Conservation (phyloP, 768 basidiomycete species). For the Podaxis sp. region DNA sequence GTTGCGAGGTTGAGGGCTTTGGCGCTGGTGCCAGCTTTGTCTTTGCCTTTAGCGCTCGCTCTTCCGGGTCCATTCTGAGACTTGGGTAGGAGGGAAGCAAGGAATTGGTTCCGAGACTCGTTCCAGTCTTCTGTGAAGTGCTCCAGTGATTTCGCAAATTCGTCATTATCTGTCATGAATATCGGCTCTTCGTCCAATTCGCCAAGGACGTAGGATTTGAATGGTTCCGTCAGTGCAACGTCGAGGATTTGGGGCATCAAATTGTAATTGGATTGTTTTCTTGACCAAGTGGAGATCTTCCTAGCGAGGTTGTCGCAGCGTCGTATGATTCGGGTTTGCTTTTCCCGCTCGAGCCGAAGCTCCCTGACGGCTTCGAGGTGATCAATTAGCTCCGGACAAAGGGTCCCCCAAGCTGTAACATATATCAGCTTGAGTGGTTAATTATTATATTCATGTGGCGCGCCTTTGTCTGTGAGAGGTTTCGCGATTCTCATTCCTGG, state of each 20-base stretch:
- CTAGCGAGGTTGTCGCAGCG: neutral
- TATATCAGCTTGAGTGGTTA: neutral
- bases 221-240: constrained; percentile 1
- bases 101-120: constrained; percentile 18
- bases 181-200: neutral
- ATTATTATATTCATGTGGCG: neutral
- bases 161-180: neutral
- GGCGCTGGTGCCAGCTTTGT: neutral
- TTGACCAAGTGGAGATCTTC: neutral
- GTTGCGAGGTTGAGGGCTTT: constrained; percentile 26
- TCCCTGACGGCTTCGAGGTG: constrained; percentile 12
- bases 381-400: constrained; percentile 20
- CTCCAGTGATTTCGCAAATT: constrained; percentile 13
- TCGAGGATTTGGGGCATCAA: constrained; percentile 1
- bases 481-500: constrained; percentile 20
- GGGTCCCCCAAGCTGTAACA: constrained; percentile 24
- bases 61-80: neutral
- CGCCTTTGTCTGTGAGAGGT: constrained; percentile 24
- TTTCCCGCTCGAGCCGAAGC: constrained; percentile 13
- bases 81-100: constrained; percentile 18
- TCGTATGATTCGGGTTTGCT: neutral
- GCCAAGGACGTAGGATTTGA: constrained; percentile 1
- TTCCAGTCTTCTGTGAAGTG: constrained; percentile 21
- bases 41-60: neutral
- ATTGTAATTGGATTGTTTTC: neutral